phyloP scores from a whole-genome alignment of 352 stramenopile species.

The Peronospora tabacina region DNA sequence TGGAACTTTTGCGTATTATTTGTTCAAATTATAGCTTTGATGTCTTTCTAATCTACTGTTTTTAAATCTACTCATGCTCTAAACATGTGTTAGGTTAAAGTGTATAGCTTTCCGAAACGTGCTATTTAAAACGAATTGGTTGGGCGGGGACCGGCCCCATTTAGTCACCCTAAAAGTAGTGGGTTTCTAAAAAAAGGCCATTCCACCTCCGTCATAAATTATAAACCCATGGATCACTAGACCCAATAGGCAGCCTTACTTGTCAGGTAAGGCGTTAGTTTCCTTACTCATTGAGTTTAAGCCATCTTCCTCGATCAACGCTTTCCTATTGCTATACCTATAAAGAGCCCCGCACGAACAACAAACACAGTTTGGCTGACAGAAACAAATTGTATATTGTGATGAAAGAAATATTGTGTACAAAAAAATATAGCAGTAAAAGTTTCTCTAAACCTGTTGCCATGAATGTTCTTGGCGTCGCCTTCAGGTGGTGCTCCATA shows the following conservation, averaged over 20 bases:
- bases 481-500: too few species aligned
- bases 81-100: too few species aligned
- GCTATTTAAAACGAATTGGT: neutral
- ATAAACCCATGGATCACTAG: slow-evolving; percentile 40
- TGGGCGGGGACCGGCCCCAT: slow-evolving; percentile 43
- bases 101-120: too few species aligned
- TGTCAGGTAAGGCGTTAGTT: slow-evolving; percentile 87
- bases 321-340: neutral
- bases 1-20: neutral
- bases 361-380: neutral
- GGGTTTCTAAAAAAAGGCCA: slow-evolving; percentile 36
- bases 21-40: too few species aligned
- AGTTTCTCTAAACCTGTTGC: too few species aligned
- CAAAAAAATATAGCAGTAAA: slow-evolving; percentile 27
- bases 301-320: slow-evolving; percentile 15
- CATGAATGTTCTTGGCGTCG: too few species aligned
- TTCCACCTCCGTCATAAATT: slow-evolving; percentile 82
- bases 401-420: slow-evolving; percentile 21
- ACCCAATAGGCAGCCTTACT: slow-evolving; percentile 53
- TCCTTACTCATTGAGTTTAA: slow-evolving; percentile 93
- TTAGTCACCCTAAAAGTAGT: slow-evolving; percentile 46
- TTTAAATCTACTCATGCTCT: too few species aligned
- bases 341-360: slow-evolving; percentile 8
- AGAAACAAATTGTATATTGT: slow-evolving; percentile 3
- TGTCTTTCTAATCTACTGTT: too few species aligned